These are phyloP conservation scores for Hypomontagnella monticulosa DNA, from an alignment of 495 filamentous ascomycete genomes.

Conservation along the genomic window DNA sequence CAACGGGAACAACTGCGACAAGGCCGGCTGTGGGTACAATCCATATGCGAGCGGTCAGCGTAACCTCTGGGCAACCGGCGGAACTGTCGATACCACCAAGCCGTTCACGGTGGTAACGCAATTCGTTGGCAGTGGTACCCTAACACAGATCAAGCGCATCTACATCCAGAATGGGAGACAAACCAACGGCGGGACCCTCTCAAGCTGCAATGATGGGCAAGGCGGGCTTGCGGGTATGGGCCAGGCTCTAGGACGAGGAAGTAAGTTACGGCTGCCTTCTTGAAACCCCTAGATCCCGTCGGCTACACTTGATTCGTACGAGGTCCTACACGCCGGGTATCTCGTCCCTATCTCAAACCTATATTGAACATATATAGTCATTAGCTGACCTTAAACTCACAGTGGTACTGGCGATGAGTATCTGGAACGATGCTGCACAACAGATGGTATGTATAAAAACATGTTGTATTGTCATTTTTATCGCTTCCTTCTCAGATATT, in stretches of 20 bases:
- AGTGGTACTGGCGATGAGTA: slow-evolving; percentile 44
- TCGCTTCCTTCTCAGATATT: too few relatives aligned
- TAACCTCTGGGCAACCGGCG: slow-evolving; percentile 61
- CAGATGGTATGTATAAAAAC: too few relatives aligned
- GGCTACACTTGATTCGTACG: background rate
- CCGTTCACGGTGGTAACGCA: slow-evolving; percentile 69
- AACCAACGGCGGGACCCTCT: slow-evolving; percentile 34
- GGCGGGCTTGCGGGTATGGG: slow-evolving; percentile 43
- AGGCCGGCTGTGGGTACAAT: slow-evolving; percentile 67
- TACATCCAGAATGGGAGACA: slow-evolving; percentile 63
- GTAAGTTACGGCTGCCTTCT: slow-evolving; percentile 48
- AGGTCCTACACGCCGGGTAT: background rate
- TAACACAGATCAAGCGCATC: slow-evolving; percentile 61
- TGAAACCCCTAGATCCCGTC: slow-evolving; percentile 57
- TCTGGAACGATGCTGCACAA: slow-evolving; percentile 43
- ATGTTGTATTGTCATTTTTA: too few relatives aligned
- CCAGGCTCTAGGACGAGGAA: slow-evolving; percentile 41
- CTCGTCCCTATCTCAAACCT: background rate
- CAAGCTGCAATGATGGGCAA: slow-evolving; percentile 20
- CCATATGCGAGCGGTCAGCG: slow-evolving; percentile 62
- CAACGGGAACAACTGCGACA: slow-evolving; percentile 59
- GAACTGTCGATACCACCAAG: slow-evolving; percentile 61
- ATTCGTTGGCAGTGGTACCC: slow-evolving; percentile 61
- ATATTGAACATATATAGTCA: slow-evolving; percentile 50
- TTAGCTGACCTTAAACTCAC: slow-evolving; percentile 43